These are phyloP conservation scores for Pseudophaeomoniella oleicola DNA, from an alignment of 2,329 filamentous ascomycete genomes.

Conservation along the genomic window DNA sequence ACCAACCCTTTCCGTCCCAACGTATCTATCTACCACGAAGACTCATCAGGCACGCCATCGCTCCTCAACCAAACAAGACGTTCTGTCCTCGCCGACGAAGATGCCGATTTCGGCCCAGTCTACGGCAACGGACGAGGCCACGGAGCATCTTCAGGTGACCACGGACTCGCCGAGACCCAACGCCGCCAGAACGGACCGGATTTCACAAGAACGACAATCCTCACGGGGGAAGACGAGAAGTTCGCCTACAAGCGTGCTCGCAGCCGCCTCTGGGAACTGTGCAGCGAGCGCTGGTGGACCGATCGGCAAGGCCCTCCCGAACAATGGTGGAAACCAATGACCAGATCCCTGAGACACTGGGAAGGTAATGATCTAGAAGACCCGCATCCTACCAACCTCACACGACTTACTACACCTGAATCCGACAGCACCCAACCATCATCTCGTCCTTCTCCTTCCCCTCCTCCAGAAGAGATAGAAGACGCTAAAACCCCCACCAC, in stretches of 20 bases:
- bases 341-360: slow-evolving; percentile 51
- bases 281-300: slow-evolving; percentile 57
- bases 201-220: slow-evolving; percentile 52
- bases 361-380: slow-evolving; percentile 24
- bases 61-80: slow-evolving; percentile 8
- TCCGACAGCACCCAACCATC: background rate
- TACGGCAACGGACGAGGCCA: slow-evolving; percentile 14
- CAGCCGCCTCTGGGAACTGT: slow-evolving; percentile 72
- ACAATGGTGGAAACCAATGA: slow-evolving; percentile 56
- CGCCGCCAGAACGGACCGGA: slow-evolving; percentile 28
- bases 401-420: background rate
- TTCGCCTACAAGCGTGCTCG: slow-evolving; percentile 69
- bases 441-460: background rate
- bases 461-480: slow-evolving; percentile 6
- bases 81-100: slow-evolving; percentile 17
- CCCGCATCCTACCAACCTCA: slow-evolving; percentile 8
- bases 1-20: slow-evolving; percentile 68
- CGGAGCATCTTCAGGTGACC: slow-evolving; percentile 7
- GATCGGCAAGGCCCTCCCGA: slow-evolving; percentile 34
- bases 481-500: slow-evolving; percentile 24
- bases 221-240: slow-evolving; percentile 67
- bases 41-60: slow-evolving; percentile 13
- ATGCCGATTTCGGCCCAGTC: slow-evolving; percentile 17
- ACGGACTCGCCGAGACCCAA: slow-evolving; percentile 4
- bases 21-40: slow-evolving; percentile 46